Percentiles rank a stretch among this genome's conserved stretches.
These are phyloP conservation scores for Trichoderma lentiforme DNA, from an alignment of 2,329 filamentous ascomycete genomes.

Conservation along the genomic window DNA sequence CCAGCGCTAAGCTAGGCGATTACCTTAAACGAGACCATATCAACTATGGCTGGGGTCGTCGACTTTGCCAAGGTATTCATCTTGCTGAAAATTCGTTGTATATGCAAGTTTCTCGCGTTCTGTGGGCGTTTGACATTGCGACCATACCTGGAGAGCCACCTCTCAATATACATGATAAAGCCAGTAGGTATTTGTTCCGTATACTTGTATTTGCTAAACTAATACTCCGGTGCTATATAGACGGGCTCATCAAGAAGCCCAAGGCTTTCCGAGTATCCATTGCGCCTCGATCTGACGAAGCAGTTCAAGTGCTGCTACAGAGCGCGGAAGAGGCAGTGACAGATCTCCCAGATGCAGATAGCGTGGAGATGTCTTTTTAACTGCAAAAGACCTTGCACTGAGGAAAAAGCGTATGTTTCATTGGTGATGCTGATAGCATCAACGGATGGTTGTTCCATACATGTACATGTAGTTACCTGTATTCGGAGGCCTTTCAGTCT, in stretches of 20 bases:
- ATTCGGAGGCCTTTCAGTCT: background rate
- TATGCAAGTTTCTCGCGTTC: slow-evolving; percentile 44
- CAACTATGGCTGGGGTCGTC: slow-evolving; percentile 53
- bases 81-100: slow-evolving; percentile 49
- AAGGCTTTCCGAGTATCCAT: background rate
- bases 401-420: background rate
- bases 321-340: background rate
- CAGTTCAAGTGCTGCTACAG: background rate
- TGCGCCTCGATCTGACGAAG: background rate
- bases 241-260: background rate
- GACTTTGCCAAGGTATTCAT: slow-evolving; percentile 57
- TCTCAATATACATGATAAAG: background rate
- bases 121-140: slow-evolving; percentile 47
- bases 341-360: slow-evolving; percentile 40
- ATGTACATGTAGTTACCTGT: background rate
- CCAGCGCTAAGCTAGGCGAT: slow-evolving; percentile 31
- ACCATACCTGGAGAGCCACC: slow-evolving; percentile 18
- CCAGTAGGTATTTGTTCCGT: background rate
- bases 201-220: background rate
- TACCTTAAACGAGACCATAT: slow-evolving; percentile 48
- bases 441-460: background rate
- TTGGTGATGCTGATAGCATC: background rate
- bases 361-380: slow-evolving; percentile 40
- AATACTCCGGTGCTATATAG: background rate
- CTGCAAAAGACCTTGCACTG: background rate